phyloP scores from a whole-genome alignment of 371 early-diverging fungal species.

The Batrachochytrium dendrobatidis region DNA sequence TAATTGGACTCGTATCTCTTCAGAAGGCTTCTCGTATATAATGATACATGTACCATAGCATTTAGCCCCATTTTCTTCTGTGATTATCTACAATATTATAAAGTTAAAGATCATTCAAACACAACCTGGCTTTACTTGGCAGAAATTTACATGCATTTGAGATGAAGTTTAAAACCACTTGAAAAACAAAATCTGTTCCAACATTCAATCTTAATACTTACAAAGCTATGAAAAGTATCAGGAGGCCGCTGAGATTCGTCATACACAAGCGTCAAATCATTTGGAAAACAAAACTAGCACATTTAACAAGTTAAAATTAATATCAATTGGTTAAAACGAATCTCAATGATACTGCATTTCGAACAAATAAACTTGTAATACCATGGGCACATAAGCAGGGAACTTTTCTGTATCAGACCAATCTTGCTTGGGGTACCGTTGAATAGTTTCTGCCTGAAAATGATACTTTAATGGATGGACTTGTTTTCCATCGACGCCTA shows the following conservation, averaged over 20 bases:
- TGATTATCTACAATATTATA: conserved; percentile 37
- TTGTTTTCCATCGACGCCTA: background rate
- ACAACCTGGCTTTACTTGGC: background rate
- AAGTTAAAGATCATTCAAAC: background rate
- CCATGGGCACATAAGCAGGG: conserved; percentile 61
- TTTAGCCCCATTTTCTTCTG: conserved; percentile 61
- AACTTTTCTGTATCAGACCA: conserved; percentile 32
- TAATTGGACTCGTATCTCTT: conserved; percentile 38
- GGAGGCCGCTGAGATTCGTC: conserved; percentile 47
- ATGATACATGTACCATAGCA: conserved; percentile 64
- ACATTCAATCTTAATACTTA: conserved; percentile 18
- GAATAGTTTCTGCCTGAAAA: background rate
- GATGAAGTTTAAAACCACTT: background rate
- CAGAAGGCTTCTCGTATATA: conserved; percentile 51
- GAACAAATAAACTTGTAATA: conserved; percentile 16
- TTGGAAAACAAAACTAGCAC: conserved; percentile 76
- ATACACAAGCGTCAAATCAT: conserved; percentile 49
- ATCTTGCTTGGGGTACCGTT: background rate
- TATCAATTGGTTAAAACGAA: background rate
- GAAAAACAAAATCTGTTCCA: background rate
- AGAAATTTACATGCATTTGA: background rate
- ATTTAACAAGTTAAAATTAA: background rate
- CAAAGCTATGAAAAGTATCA: conserved; percentile 66
- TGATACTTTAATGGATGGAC: conserved; percentile 1
- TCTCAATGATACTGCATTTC: background rate